Evolutionary conservation across 169 alveolate genomes (phyloP).

Genomic region (Cyclospora cayetanensis): DNA sequence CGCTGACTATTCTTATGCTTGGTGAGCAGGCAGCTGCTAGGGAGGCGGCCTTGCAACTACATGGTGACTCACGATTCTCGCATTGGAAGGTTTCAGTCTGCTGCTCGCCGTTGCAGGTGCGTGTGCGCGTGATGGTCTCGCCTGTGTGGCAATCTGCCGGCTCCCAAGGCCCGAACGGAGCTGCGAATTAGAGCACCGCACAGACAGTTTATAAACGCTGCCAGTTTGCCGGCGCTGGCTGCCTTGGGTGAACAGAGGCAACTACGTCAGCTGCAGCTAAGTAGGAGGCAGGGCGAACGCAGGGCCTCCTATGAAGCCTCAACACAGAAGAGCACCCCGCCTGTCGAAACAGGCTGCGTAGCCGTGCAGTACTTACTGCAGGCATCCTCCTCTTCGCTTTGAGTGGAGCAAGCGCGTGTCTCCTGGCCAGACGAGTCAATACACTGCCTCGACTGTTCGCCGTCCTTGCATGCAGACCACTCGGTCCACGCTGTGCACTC

Average conservation of each 20-base stretch:
- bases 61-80: too few species aligned
- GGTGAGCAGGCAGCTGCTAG: too few species aligned
- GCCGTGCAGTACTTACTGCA: not conserved
- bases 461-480: constrained; percentile 23
- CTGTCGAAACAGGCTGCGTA: not conserved
- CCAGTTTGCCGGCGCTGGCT: not conserved
- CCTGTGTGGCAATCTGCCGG: not conserved
- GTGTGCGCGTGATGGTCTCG: not conserved
- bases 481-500: constrained; percentile 22
- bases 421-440: not conserved
- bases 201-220: not conserved
- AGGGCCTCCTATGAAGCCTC: not conserved
- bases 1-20: too few species aligned
- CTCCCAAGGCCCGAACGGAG: constrained; percentile 19
- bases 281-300: not conserved
- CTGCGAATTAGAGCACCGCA: too few species aligned
- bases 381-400: not conserved
- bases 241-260: not conserved
- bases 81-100: constrained; percentile 26
- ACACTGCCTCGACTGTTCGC: constrained; percentile 35
- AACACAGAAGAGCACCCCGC: not conserved
- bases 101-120: not conserved
- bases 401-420: not conserved
- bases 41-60: too few species aligned
- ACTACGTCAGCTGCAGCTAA: not conserved